phyloP scores from a whole-genome alignment of 2,329 filamentous ascomycete species.

The Fusarium praegraminearum region DNA sequence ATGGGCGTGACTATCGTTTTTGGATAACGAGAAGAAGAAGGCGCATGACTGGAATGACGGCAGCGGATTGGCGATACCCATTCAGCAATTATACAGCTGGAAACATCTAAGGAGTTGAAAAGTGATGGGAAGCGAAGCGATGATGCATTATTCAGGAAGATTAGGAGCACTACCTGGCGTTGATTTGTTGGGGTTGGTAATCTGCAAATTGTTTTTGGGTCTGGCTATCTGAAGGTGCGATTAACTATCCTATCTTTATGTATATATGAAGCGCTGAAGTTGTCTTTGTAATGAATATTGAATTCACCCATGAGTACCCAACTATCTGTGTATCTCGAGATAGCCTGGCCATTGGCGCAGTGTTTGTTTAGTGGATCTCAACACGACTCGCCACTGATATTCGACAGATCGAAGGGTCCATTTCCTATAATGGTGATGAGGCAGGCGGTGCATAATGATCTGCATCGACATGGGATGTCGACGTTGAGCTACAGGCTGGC shows the following conservation, averaged over 20 bases:
- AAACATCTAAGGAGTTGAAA: conserved; percentile 42
- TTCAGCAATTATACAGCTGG: conserved; percentile 35
- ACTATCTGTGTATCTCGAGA: background rate
- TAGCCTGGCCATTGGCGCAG: background rate
- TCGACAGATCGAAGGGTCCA: conserved; percentile 9
- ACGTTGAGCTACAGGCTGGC: background rate
- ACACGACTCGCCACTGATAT: conserved; percentile 30
- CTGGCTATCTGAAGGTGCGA: conserved; percentile 6
- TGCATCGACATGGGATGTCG: conserved; percentile 34
- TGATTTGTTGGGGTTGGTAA: conserved; percentile 21
- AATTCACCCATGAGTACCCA: background rate
- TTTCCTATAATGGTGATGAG: conserved; percentile 15
- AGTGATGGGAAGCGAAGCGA: conserved; percentile 26
- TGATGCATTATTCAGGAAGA: conserved; percentile 23
- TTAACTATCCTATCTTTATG: conserved; percentile 3
- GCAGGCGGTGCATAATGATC: conserved; percentile 42
- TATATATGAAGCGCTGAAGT: background rate
- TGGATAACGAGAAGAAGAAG: conserved; percentile 51
- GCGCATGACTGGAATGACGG: conserved; percentile 15
- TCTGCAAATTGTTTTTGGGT: conserved; percentile 12
- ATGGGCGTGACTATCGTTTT: conserved; percentile 71
- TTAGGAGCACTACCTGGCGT: conserved; percentile 30
- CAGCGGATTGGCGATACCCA: conserved; percentile 42
- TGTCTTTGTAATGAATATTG: background rate
- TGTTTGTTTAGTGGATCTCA: conserved; percentile 35